Base-by-base conservation (phyloP, 495 filamentous ascomycete genomes). In the Oleoguttula mirabilis region DNA sequence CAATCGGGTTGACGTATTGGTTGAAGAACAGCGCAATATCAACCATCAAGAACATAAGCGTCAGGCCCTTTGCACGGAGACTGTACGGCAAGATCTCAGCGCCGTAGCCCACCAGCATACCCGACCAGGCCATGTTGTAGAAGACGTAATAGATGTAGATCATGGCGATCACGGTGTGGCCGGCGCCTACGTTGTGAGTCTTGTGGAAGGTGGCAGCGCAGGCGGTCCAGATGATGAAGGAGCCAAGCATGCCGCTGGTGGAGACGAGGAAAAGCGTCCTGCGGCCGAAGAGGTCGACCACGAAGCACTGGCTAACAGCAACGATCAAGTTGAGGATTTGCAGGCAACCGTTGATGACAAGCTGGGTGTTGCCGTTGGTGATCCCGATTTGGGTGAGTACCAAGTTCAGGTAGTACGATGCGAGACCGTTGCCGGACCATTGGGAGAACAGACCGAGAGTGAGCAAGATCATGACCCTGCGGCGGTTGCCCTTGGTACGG, bases 11-110 rank as follows among this genome's bases (percentile, higher is more conserved):
- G 43, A 72, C 73, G 61, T 77, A 54, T 65, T 73, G 48, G 24
- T 50, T 47, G 49, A 62, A 51, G 53, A 59, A 48, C 17, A 48
- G 38, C 12, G 38, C 39, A 21, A 41, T 20, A 32, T 48, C 45
- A 22, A 48, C 45, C 38, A 48, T 41, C 2, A 48, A 19, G 30
- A 48, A 48, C 45, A 12, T 75, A 64, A 51, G n/a, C 11, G 80
- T 76, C 64, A 81, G 72, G 32, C 78, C 79, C 66, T 82, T 84
- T 33, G 77, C 76, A 19, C 77, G 73, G 43, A 82, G 64, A 33
- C 71, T 68, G 62, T 79, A 85, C 0, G 77, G 77, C n/a, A 80
- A 62, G 24, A 83, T 73, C 60, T 82, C 79, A 20, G 79, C 55
- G 12, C 55, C 42, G 39, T 63, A 63, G 21, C 76, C 73, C 34